Evolutionary conservation across 805 yeast species (phyloP).

Genomic region (Lipomyces starkeyi): DNA sequence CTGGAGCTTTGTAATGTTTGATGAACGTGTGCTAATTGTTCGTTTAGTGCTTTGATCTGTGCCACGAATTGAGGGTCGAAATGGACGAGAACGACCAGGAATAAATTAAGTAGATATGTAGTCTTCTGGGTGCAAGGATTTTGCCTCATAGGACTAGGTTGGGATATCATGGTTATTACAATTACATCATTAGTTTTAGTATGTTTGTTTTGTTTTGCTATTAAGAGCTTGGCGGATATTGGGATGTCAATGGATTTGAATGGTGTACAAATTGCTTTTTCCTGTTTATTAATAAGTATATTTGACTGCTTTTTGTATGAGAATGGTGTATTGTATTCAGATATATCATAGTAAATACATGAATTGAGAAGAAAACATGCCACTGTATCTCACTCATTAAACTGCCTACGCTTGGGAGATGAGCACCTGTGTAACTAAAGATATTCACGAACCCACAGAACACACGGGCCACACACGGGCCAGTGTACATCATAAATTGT

Average conservation of each 20-base stretch:
- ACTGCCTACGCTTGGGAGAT: no score
- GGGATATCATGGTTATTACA: background rate
- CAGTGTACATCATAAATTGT: no score
- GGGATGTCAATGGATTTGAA: background rate
- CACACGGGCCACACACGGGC: no score
- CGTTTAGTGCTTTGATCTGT: conserved; percentile 76
- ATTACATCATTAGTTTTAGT: background rate
- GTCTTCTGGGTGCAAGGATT: background rate
- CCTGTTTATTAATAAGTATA: background rate
- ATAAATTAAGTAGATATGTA: background rate
- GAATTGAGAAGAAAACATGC: no score
- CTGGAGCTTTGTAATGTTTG: background rate
- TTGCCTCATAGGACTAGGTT: background rate
- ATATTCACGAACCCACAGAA: no score
- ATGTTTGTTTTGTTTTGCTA: no score
- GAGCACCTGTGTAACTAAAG: no score
- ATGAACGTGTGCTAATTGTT: background rate
- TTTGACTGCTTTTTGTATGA: background rate
- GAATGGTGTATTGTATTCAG: background rate
- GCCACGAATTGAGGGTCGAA: conserved; percentile 88
- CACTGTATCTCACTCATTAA: no score
- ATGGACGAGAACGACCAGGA: conserved; percentile 36
- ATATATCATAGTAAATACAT: background rate
- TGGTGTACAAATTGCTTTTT: background rate
- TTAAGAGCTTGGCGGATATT: background rate